Percentiles rank a stretch among this genome's conserved stretches.
phyloP scores from a whole-genome alignment of 345 rosid genomes.

The Eucalyptus pauciflora region DNA sequence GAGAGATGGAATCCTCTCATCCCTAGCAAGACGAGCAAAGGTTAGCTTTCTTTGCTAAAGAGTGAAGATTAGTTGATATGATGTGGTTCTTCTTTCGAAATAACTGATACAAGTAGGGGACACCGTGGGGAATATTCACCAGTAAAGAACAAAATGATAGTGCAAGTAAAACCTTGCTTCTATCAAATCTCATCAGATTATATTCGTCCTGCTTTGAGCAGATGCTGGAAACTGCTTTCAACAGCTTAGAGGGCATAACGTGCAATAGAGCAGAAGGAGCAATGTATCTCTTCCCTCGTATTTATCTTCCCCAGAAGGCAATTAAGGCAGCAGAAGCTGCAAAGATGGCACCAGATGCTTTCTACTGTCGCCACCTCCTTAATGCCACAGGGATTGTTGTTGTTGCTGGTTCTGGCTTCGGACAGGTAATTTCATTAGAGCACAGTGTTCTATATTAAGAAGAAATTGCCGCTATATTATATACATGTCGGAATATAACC shows the following conservation, averaged over 20 bases:
- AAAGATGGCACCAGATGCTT: conserved; percentile 66
- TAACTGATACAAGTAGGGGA: neutral
- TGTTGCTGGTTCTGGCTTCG: conserved; percentile 97
- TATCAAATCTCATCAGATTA: neutral
- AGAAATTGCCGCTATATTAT: neutral
- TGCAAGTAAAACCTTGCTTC: neutral
- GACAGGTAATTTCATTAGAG: conserved; percentile 45
- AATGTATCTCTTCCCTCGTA: conserved; percentile 88
- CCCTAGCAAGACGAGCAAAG: conserved; percentile 90
- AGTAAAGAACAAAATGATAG: neutral
- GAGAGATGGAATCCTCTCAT: conserved; percentile 80
- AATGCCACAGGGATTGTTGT: conserved; percentile 84
- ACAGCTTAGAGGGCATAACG: conserved; percentile 75
- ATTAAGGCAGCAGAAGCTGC: conserved; percentile 81
- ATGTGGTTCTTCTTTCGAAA: neutral
- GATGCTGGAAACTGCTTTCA: conserved; percentile 83
- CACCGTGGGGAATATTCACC: neutral
- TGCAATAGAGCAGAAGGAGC: conserved; percentile 99
- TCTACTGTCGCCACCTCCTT: conserved; percentile 77
- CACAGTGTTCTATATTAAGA: neutral
- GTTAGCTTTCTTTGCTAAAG: conserved; percentile 13
- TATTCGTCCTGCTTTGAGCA: neutral
- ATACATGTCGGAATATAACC: neutral
- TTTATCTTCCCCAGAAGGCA: conserved; percentile 63
- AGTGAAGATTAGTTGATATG: neutral